Evolutionary conservation across 345 rosid genomes (phyloP).

Genomic region (Ricinus communis): DNA sequence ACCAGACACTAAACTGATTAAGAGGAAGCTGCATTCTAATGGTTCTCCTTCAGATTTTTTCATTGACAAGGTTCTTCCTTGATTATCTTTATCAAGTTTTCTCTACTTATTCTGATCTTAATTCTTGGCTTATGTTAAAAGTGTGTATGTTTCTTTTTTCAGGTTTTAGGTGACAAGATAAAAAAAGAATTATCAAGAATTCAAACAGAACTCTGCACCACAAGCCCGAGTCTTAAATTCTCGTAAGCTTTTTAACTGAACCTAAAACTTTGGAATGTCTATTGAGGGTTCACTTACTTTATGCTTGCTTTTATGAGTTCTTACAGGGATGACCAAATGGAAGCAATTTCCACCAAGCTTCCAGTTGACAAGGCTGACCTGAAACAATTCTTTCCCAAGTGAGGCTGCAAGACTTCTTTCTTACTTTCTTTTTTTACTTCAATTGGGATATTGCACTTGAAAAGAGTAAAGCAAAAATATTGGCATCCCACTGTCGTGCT

Average conservation of each 20-base stretch:
- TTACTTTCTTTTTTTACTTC: background rate
- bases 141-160: background rate
- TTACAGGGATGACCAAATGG: conserved; percentile 63
- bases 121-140: conserved; percentile 10
- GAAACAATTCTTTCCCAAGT: conserved; percentile 73
- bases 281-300: background rate
- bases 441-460: too few species aligned
- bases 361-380: conserved; percentile 70
- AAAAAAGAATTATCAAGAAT: conserved; percentile 67
- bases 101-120: background rate
- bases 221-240: conserved; percentile 54
- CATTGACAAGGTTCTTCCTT: conserved; percentile 55
- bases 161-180: conserved; percentile 72
- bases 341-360: conserved; percentile 76
- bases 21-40: conserved; percentile 59
- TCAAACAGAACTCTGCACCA: conserved; percentile 57
- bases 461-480: too few species aligned
- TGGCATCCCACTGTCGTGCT: too few species aligned
- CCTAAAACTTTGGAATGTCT: background rate
- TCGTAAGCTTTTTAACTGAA: conserved; percentile 44
- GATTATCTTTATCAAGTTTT: background rate
- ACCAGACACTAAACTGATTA: conserved; percentile 61
- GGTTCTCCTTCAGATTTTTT: conserved; percentile 73
- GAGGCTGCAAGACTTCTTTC: conserved; percentile 17
- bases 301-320: conserved; percentile 14